Evolutionary conservation across 805 yeast species (phyloP).

Genomic region (Candida lessepsii): DNA sequence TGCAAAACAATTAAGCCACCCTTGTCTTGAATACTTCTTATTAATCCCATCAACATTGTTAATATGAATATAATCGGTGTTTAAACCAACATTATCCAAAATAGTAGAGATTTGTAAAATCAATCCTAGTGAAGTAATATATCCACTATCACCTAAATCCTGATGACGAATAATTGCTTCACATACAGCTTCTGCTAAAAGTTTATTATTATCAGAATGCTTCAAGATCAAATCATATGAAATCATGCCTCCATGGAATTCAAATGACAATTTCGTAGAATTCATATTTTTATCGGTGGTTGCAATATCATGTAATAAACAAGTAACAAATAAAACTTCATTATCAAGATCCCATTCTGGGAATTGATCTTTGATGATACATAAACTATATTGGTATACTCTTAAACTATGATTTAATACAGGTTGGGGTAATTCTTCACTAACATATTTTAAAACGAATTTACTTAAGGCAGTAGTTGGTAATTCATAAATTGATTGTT

Average conservation of each 20-base stretch:
- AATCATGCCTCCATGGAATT: slow-evolving; percentile 32
- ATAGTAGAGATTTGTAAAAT: slow-evolving; percentile 33
- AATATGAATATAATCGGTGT: slow-evolving; percentile 26
- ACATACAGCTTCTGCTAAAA: slow-evolving; percentile 33
- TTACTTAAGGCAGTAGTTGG: slow-evolving; percentile 21
- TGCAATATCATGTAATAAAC: slow-evolving; percentile 34
- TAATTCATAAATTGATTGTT: slow-evolving; percentile 19
- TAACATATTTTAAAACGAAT: slow-evolving; percentile 23
- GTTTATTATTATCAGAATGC: slow-evolving; percentile 21
- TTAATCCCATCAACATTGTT: slow-evolving; percentile 28
- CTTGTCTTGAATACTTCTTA: slow-evolving; percentile 23
- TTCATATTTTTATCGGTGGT: slow-evolving; percentile 32
- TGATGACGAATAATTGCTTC: slow-evolving; percentile 38
- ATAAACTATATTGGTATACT: slow-evolving; percentile 28
- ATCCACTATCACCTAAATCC: slow-evolving; percentile 32
- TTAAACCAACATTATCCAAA: slow-evolving; percentile 32
- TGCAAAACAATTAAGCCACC: slow-evolving; percentile 33
- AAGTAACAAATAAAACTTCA: slow-evolving; percentile 29
- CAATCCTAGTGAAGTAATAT: slow-evolving; percentile 31
- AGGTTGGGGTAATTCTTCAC: slow-evolving; percentile 19
- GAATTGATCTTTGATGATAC: slow-evolving; percentile 32
- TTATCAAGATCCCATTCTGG: slow-evolving; percentile 29
- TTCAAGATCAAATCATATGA: slow-evolving; percentile 24
- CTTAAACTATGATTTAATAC: slow-evolving; percentile 31
- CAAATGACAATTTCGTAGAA: slow-evolving; percentile 34